Evolutionary conservation across 208 protist species (phyloP), one percentile per base, ranked within the genome.

Genomic region (Leptomonas seymouri): DNA sequence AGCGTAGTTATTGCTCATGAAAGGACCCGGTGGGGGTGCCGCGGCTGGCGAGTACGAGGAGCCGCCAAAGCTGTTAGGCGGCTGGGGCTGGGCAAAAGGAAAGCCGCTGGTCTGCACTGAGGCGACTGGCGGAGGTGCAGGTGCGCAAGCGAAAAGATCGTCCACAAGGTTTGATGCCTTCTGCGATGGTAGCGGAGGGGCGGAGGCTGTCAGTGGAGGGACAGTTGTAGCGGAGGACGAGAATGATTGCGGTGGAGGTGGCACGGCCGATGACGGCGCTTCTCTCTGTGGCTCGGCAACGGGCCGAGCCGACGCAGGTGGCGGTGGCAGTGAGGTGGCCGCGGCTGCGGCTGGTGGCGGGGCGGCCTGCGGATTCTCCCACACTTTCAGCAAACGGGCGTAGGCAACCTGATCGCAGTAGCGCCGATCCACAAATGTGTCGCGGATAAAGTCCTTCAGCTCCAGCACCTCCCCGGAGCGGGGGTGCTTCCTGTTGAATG

Each of bases 401-500:
- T 81, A 71, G 57, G 75, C 81, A 23, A 56, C 67, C 36, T 36
- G 62, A 48, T 86, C 63, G 45, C 61, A 55, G 69, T 74, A 90
- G n/a, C 51, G 62, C 42, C 75, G 63, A n/a, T 80, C 62, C 3
- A 76, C 63, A 27, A 81, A 85, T 42, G 51, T 56, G n/a, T 63
- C 50, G 31, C 72, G 49, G 3, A 88, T 75, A 73, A 91, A 92
- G 51, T 59, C 54, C n/a, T 71, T 62, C 34, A 85, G 51, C 48
- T 60, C 61, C 7, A 76, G 36, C 48, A 92, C 81, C 58, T 85
- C 71, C 20, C 87, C 86, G 5, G 76, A 54, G 28, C 23, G 64
- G 3, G 90, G 90, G 45, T 67, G 70, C 21, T 69, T 69, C 21
- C 70, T 71, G 1, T 57, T 51, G 41, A 84, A 95, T 15, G 49